Conservation (phyloP, 2,329 filamentous ascomycete species). For the Trichoderma semiorbis region DNA sequence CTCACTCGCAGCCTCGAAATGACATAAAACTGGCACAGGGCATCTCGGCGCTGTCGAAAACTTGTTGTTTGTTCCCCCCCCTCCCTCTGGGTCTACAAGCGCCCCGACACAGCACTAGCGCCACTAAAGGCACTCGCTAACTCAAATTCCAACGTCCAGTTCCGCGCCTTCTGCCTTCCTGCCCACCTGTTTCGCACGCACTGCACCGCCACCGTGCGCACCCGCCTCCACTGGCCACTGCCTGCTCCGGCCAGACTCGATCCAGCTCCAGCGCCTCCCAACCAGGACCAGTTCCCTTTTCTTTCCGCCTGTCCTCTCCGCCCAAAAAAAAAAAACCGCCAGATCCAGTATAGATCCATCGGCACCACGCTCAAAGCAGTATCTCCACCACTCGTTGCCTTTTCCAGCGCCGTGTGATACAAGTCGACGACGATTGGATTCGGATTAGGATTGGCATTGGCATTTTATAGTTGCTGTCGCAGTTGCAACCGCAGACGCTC, state of each 20-base stretch:
- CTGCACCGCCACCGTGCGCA: conserved; percentile 11
- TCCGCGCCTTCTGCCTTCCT: neutral
- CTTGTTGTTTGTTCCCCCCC: neutral
- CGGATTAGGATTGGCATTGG: conserved; percentile 21
- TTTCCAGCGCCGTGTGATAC: conserved; percentile 38
- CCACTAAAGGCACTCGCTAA: conserved; percentile 15
- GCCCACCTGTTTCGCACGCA: conserved; percentile 14
- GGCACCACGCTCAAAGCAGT: conserved; percentile 63
- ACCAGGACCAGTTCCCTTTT: conserved; percentile 45
- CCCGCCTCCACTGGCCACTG: neutral
- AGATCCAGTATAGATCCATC: conserved; percentile 65
- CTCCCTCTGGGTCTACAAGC: conserved; percentile 4
- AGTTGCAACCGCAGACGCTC: conserved; percentile 16
- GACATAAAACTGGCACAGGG: neutral
- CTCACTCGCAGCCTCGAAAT: neutral
- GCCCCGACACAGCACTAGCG: conserved; percentile 17
- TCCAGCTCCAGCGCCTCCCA: conserved; percentile 32
- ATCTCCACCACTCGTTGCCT: conserved; percentile 58
- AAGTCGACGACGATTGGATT: conserved; percentile 22
- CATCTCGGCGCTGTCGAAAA: neutral
- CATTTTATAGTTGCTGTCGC: conserved; percentile 17
- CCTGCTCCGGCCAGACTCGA: conserved; percentile 34
- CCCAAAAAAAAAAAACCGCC: conserved; percentile 35
- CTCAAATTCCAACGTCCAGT: conserved; percentile 22
- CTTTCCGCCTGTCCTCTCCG: conserved; percentile 33